Conservation (phyloP, 2,329 filamentous ascomycete genomes). For the Curvularia spicifera region DNA sequence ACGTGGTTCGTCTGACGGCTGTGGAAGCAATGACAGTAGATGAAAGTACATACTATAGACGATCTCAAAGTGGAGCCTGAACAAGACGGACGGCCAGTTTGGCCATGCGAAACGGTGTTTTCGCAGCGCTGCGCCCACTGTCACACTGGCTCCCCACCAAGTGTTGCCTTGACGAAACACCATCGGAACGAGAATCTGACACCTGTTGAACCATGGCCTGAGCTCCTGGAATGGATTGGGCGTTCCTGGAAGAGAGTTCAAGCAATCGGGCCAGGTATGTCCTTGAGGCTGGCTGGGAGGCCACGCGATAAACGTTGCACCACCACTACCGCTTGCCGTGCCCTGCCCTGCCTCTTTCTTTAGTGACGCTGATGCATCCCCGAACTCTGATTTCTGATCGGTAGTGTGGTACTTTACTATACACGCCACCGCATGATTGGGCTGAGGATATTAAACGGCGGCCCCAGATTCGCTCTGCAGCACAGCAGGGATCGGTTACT, state of each 20-base stretch:
- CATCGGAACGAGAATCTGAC: slow-evolving; percentile 17
- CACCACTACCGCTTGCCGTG: slow-evolving; percentile 3
- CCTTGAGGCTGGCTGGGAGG: neutral
- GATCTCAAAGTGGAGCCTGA: slow-evolving; percentile 6
- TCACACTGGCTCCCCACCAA: slow-evolving; percentile 3
- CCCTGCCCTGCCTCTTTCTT: neutral
- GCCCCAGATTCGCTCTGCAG: slow-evolving; percentile 19
- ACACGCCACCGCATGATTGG: slow-evolving; percentile 20
- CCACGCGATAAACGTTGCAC: neutral
- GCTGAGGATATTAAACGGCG: slow-evolving; percentile 30
- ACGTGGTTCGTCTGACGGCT: slow-evolving; percentile 13
- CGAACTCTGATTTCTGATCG: slow-evolving; percentile 9
- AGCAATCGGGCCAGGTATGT: slow-evolving; percentile 1
- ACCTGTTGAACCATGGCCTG: slow-evolving; percentile 16
- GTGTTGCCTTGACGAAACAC: slow-evolving; percentile 20
- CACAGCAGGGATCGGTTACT: slow-evolving; percentile 33
- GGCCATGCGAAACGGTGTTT: slow-evolving; percentile 20
- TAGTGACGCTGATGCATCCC: neutral
- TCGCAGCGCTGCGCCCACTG: slow-evolving; percentile 7
- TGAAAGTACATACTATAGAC: slow-evolving; percentile 13
- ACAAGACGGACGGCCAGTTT: slow-evolving; percentile 11
- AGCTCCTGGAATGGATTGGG: slow-evolving; percentile 24
- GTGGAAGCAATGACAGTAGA: slow-evolving; percentile 15
- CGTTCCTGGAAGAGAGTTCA: neutral
- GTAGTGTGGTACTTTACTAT: slow-evolving; percentile 8